Evolutionary conservation across 495 filamentous ascomycete genomes (phyloP).

Genomic region (Neurospora tetrasperma): DNA sequence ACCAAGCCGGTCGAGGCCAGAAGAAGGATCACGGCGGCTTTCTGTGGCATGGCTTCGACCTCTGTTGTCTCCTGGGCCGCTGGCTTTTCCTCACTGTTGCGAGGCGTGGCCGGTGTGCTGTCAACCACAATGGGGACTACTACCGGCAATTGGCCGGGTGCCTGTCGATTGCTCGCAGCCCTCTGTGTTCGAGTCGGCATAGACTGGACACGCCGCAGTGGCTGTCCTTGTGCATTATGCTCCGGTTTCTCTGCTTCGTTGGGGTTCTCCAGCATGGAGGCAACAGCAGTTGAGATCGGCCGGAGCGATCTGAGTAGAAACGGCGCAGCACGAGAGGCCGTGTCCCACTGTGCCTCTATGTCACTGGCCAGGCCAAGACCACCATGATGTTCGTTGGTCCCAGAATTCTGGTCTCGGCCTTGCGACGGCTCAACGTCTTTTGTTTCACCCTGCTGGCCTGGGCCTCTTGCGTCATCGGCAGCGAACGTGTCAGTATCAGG

Average conservation of each 20-base stretch:
- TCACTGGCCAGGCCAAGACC: constrained; percentile 24
- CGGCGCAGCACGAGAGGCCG: constrained; percentile 17
- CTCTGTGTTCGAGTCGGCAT: constrained; percentile 30
- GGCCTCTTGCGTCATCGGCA: not conserved
- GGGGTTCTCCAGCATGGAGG: constrained; percentile 4
- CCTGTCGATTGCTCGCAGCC: too few relatives aligned
- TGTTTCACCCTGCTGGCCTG: not conserved
- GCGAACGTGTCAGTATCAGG: not conserved
- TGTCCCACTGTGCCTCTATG: constrained; percentile 4
- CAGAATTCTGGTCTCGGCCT: not conserved
- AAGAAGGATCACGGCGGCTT: constrained; percentile 58
- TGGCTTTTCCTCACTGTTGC: not conserved
- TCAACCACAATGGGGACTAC: constrained; percentile 9
- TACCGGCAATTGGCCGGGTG: constrained; percentile 7
- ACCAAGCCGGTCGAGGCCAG: constrained; percentile 68
- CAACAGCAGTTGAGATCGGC: constrained; percentile 48
- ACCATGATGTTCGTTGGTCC: constrained; percentile 17
- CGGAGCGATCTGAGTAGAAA: constrained; percentile 46
- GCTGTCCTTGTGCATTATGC: constrained; percentile 22
- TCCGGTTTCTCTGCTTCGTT: not conserved
- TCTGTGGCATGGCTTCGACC: constrained; percentile 49
- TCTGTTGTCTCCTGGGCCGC: constrained; percentile 13
- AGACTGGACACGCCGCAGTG: constrained; percentile 20
- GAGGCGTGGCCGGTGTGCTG: not conserved
- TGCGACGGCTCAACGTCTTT: not conserved